phyloP scores from a whole-genome alignment of 2,329 filamentous ascomycete species.

The Sporothrix pseudoabietina region DNA sequence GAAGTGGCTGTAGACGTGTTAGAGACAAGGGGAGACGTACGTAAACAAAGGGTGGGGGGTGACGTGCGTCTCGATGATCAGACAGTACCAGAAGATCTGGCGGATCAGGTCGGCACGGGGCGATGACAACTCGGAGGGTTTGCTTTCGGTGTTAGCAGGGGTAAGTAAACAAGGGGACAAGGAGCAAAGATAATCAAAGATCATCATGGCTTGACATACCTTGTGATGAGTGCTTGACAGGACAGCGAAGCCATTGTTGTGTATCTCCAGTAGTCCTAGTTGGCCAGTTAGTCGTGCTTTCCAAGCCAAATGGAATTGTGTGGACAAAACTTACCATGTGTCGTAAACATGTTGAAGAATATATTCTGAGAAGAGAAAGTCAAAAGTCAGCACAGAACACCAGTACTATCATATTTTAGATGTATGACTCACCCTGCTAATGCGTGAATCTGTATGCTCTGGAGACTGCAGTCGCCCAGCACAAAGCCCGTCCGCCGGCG shows the following conservation, averaged over 20 bases:
- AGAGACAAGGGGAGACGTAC: background rate
- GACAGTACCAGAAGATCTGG: conserved; percentile 60
- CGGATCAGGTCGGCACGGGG: conserved; percentile 55
- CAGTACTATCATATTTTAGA: too few species aligned
- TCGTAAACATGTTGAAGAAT: conserved; percentile 56
- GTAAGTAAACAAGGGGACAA: background rate
- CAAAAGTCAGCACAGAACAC: background rate
- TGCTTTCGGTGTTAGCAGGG: conserved; percentile 36
- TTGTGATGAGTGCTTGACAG: conserved; percentile 58
- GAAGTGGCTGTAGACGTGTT: conserved; percentile 39
- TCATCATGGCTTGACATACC: conserved; percentile 42
- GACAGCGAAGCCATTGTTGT: conserved; percentile 58
- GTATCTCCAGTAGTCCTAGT: conserved; percentile 63
- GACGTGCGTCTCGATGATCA: conserved; percentile 55
- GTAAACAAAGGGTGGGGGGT: conserved; percentile 10
- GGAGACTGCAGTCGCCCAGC: conserved; percentile 56
- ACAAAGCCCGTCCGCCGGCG: conserved; percentile 61
- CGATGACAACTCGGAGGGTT: conserved; percentile 51
- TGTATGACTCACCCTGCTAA: conserved; percentile 52
- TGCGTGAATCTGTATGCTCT: conserved; percentile 61
- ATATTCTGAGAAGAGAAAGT: conserved; percentile 46
- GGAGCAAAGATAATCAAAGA: background rate
- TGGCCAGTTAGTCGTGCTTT: background rate
- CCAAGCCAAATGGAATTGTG: background rate
- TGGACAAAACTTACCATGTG: conserved; percentile 46